These are phyloP conservation scores for barrel medic (Medicago truncatula) DNA, from an alignment of 306 rosid genomes.

Conservation along the genomic window MtrunA17r5.0-ANR NC_053046.1:44749001-44749500, in stretches of 20 bases:
- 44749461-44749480: neutral
- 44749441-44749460: neutral
- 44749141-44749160: slow-evolving; percentile 87
- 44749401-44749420: neutral
- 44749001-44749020: slow-evolving; percentile 91
- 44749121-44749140: slow-evolving; percentile 87
- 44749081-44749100: slow-evolving; percentile 99
- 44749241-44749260: slow-evolving; percentile 33
- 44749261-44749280: slow-evolving; percentile 25
- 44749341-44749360: neutral
- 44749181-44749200: slow-evolving; percentile 6
- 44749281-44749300: slow-evolving; percentile 11
- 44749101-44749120: slow-evolving; percentile 98
- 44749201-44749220: slow-evolving; percentile 25
- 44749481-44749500: neutral
- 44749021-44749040: slow-evolving; percentile 89
- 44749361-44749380: neutral
- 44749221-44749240: slow-evolving; percentile 10
- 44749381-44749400: neutral
- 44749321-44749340: neutral
- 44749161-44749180: slow-evolving; percentile 43
- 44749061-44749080: slow-evolving; percentile 98
- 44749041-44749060: slow-evolving; percentile 97
- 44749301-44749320: neutral
- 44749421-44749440: neutral